Evolutionary conservation across 163 green algal genomes (phyloP).

Genomic region (Prototheca wickerhamii): DNA sequence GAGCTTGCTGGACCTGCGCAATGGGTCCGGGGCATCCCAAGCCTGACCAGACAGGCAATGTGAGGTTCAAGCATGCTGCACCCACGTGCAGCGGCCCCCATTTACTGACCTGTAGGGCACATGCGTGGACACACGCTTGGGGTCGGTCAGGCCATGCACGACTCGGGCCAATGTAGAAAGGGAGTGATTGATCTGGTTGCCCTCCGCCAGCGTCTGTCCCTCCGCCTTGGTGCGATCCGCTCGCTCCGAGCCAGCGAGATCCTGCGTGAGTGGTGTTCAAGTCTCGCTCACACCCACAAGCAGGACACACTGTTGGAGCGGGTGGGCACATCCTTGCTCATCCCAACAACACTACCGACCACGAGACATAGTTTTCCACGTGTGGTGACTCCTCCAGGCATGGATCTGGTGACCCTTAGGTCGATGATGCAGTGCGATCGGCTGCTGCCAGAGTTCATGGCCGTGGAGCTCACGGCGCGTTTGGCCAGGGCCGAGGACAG

Average conservation of each 20-base stretch:
- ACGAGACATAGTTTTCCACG: constrained; percentile 67
- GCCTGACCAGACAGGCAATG: not conserved
- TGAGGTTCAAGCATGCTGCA: not conserved
- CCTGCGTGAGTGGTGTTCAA: constrained; percentile 10
- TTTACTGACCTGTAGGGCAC: constrained; percentile 57
- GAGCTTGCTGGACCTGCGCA: constrained; percentile 38
- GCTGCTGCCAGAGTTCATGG: constrained; percentile 66
- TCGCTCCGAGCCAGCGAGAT: constrained; percentile 57
- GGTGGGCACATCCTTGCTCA: not conserved
- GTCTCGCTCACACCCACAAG: not conserved
- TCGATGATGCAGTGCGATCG: constrained; percentile 64
- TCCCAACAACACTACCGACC: constrained; percentile 5
- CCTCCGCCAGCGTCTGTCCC: constrained; percentile 64
- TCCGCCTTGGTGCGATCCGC: constrained; percentile 54
- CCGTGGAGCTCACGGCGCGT: constrained; percentile 53
- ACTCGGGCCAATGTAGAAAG: constrained; percentile 68
- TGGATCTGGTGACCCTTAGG: constrained; percentile 36
- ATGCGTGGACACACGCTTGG: constrained; percentile 21
- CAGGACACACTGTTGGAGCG: not conserved
- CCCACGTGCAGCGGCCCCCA: too few species aligned
- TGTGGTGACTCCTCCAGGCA: constrained; percentile 19
- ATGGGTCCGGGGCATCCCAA: not conserved
- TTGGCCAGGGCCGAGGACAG: constrained; percentile 23
- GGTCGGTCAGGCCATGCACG: constrained; percentile 63
- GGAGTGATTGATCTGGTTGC: constrained; percentile 84